Base-by-base conservation (phyloP, 2,329 filamentous ascomycete genomes). In the Colletotrichum lindemuthianum region DNA sequence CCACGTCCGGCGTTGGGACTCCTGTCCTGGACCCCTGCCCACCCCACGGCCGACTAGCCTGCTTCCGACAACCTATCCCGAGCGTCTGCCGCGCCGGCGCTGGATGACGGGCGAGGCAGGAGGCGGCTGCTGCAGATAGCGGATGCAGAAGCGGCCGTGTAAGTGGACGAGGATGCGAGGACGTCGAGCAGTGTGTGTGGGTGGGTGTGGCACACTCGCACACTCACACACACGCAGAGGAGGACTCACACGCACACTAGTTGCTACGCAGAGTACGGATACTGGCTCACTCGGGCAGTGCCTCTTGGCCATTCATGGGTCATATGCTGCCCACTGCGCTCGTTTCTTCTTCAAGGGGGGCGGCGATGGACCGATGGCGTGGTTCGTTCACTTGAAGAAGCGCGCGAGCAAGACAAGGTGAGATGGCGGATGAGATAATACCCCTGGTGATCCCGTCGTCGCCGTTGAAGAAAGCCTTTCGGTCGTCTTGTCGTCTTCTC, bases 271-370 rank as follows among this genome's bases (percentile, higher is more conserved):
- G 24, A 24, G 24, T 24, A n/a, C n/a, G n/a, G n/a, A n/a, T n/a
- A 4, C 24, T 24, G 24, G 24, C 24, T 24, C 24, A 32, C 50
- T 10, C 24, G 24, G 24, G 56, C 56, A 43, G 15, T 55, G 36
- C 16, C 45, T 40, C 60, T 52, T 43, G 49, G 43, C 60, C 39
- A 50, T 24, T 10, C 43, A 45, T 34, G 33, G 15, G 9, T 33
- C 37, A 9, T 33, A 55, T 60, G 60, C 56, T 60, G 49, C 44
- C 49, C 57, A 64, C 50, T 50, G 61, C 61, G 50, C 32, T 37
- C 34, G 39, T 34, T 50, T 51, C 15, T 55, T 45, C 16, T 33
- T 49, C 44, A n/a, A n/a, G n/a, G 43, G 10, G n/a, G 34, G 43
- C 34, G 8, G 24, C 11, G 32, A 12, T n/a, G 32, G 4, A n/a